Base-by-base conservation (phyloP, 805 yeast genomes). In the Ogataea thermomethanolica region DNA sequence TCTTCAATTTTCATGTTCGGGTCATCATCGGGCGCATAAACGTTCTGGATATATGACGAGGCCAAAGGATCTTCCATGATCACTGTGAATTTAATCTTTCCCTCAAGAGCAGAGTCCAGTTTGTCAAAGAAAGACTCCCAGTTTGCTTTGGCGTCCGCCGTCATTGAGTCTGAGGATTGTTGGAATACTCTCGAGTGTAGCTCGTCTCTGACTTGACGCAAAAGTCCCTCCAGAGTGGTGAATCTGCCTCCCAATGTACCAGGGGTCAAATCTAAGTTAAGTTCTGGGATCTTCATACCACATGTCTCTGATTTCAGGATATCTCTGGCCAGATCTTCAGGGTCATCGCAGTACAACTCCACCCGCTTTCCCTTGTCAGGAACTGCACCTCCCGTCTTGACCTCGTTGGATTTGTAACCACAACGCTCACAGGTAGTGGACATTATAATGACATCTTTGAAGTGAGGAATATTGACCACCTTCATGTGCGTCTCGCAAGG, bases 171-270 rank as follows among this genome's bases (percentile, higher is more conserved):
- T 1, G 95, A 84, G 2, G 95, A 82, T 58, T 84, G 83, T 8
- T 84, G 74, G 61, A 85, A 85, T 5, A 93, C 95, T 64, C 95
- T 79, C 8, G 81, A 67, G 56, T 88, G 84, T 48, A 93, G 75
- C 63, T 93, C 98, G 46, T 89, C 97, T 52, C 78, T 70, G 8
- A 93, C 97, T 65, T 93, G 97, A 31, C 78, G 73, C 51, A 93
- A 67, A 40, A 93, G 73, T 47, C 99, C 99, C 67, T 93, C 99
- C 48, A 93, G 70, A 11, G 99, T 93, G 33, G 99, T 93, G 70
- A 93, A 93, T 60, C 99, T 78, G 43, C 99, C 99, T 46, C 99
- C 99, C 37, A 93, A 71, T 2, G 99, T 93, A 45, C 99, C 99
- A 29, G 95, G 90, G 11, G 90, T 87, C 56, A 93, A 76, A 63